Conservation (phyloP, 768 basidiomycete species). For the Termitomyces sp. region DNA sequence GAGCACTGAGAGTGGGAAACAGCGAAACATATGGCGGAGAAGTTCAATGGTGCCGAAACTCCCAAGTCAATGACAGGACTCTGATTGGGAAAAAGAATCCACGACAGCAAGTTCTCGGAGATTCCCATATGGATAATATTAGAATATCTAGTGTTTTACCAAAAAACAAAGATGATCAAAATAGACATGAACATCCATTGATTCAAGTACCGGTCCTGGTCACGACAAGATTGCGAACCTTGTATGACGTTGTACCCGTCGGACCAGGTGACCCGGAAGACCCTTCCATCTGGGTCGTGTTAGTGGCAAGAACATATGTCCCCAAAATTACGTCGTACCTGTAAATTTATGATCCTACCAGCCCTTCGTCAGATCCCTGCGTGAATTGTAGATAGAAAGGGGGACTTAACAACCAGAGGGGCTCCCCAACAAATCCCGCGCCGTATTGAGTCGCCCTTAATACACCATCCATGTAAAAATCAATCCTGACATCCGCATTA, state of each 20-base stretch:
- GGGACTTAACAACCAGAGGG: slow-evolving; percentile 36
- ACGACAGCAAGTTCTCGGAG: background rate
- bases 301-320: background rate
- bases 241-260: slow-evolving; percentile 34
- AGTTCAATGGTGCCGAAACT: background rate
- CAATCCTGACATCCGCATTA: slow-evolving; percentile 31
- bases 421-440: slow-evolving; percentile 32
- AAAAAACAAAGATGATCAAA: background rate
- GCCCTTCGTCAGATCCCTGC: background rate
- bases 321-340: slow-evolving; percentile 18
- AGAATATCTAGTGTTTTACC: background rate
- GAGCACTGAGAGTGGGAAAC: background rate
- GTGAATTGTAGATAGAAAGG: background rate
- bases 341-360: slow-evolving; percentile 36
- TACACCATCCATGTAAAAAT: slow-evolving; percentile 36
- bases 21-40: background rate
- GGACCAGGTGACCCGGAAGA: slow-evolving; percentile 40
- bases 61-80: background rate
- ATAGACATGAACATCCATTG: background rate
- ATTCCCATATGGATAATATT: background rate
- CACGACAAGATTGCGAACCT: slow-evolving; percentile 34
- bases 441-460: slow-evolving; percentile 33
- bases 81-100: no score
- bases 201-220: slow-evolving; percentile 28
- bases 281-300: slow-evolving; percentile 34